Evolutionary conservation across 176 grass and related monocot genomes (phyloP), one percentile per base, ranked within the genome.

Genomic region (Pontederia paniculata): DNA sequence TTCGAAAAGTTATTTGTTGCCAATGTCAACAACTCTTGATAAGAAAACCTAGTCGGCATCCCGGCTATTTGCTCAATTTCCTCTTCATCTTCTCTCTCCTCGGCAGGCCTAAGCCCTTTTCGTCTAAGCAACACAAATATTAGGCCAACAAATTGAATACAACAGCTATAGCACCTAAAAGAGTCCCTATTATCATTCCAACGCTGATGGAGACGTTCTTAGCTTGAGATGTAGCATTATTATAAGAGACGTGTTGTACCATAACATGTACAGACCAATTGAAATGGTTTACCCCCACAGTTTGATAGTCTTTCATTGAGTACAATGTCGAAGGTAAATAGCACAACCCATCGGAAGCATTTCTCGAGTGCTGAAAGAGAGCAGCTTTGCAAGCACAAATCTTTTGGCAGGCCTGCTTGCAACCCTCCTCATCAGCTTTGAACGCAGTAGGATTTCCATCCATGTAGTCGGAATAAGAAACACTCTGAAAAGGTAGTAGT

Each of bases 351-450:
- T 58, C 55, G n/a, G 69, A 75, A 55, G 2, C 22, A 42, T 74
- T 5, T 8, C 0, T 12, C 16, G 5, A 12, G 0, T 45, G 13
- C 1, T 69, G 14, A 58, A 83, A 80, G 17, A 88, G 77, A 15
- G 69, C 64, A 71, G 45, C 59, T 60, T 55, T 50, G 13, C 85
- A 84, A 23, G 59, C 74, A 70, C 80, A 88, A 16, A 67, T 78
- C 37, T 62, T 31, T 37, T 80, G 63, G 65, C 76, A 83, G 15
- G 53, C 59, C 42, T 47, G 12, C 74, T 57, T 83, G 55, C 80
- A 88, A 5, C 1, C 70, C 21, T 62, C 73, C 57, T 83, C 58
- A 7, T 53, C 71, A 4, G 22, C 23, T 55, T 10, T 17, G 5
- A 3, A 12, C 10, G 23, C 3, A 25, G 59, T 66, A 53, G 14